Conservation (phyloP, 2,329 filamentous ascomycete genomes). For the Microdochium paspali region DNA sequence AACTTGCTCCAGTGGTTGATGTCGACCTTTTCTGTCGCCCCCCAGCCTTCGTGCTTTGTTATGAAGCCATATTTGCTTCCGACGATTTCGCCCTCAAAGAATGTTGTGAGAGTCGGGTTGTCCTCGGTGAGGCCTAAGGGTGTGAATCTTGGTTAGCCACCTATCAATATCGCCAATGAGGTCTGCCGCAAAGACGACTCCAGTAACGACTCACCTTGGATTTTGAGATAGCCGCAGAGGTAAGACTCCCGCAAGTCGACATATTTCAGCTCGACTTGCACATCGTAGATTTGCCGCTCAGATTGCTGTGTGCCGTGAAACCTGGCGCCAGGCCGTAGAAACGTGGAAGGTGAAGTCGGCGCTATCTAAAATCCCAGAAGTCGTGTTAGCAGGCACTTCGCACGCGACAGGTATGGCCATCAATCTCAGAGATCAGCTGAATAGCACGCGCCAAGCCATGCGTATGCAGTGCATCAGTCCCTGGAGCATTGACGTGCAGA, state of each 20-base stretch:
- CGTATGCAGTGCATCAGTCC: background rate
- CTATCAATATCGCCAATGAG: no score
- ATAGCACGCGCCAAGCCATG: background rate
- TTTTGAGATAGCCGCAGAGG: conserved; percentile 87
- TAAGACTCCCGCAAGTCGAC: conserved; percentile 92
- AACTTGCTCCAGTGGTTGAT: conserved; percentile 91
- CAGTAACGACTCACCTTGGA: conserved; percentile 59
- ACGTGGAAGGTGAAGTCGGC: conserved; percentile 75
- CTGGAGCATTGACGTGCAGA: background rate
- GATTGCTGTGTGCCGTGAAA: conserved; percentile 90
- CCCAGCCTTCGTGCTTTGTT: conserved; percentile 84
- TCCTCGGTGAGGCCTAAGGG: conserved; percentile 77
- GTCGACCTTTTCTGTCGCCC: conserved; percentile 84
- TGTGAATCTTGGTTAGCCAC: conserved; percentile 2
- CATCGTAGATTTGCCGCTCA: conserved; percentile 86
- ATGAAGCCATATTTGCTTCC: conserved; percentile 91
- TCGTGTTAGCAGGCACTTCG: background rate
- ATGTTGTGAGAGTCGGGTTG: conserved; percentile 94
- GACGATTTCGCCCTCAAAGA: conserved; percentile 97
- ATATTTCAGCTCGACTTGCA: conserved; percentile 94
- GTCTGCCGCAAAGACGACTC: background rate
- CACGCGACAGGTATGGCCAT: background rate
- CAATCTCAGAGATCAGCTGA: background rate
- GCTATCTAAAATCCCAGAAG: conserved; percentile 36
- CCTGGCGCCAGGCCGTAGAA: conserved; percentile 75